phyloP scores from a whole-genome alignment of 208 protist species.

The Angomonas ambiguus region DNA sequence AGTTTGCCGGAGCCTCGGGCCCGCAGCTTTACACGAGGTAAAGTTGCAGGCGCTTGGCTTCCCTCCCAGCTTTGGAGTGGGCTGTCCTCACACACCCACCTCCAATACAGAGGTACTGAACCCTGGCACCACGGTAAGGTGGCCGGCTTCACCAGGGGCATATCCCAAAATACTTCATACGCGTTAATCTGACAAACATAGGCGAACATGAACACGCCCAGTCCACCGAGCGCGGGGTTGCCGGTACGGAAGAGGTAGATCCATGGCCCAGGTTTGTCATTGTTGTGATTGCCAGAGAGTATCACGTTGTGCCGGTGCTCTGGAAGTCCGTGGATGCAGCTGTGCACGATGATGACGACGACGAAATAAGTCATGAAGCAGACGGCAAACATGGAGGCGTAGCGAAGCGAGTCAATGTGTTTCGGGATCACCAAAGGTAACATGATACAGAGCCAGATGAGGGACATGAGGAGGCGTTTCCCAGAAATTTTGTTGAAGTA shows the following conservation, averaged over 20 bases:
- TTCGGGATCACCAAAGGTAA: slow-evolving; percentile 53
- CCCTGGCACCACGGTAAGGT: not conserved
- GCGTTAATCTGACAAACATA: slow-evolving; percentile 57
- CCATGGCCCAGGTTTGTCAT: slow-evolving; percentile 14
- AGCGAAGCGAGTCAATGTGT: slow-evolving; percentile 60
- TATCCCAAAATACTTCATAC: slow-evolving; percentile 47
- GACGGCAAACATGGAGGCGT: slow-evolving; percentile 44
- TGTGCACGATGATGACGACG: slow-evolving; percentile 42
- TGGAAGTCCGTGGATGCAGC: slow-evolving; percentile 21
- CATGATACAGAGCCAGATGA: slow-evolving; percentile 50
- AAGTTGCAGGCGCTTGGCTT: not conserved
- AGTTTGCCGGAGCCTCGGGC: not conserved
- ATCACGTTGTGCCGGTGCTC: slow-evolving; percentile 19
- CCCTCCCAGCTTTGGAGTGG: not conserved
- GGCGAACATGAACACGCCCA: slow-evolving; percentile 56
- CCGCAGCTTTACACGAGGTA: not conserved
- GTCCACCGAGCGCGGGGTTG: slow-evolving; percentile 27
- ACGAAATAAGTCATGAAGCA: slow-evolving; percentile 42
- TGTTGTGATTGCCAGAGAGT: slow-evolving; percentile 15
- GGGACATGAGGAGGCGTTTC: slow-evolving; percentile 25
- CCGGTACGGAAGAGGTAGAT: slow-evolving; percentile 44
- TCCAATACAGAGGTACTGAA: not conserved
- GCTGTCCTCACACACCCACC: no score
- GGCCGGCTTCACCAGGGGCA: slow-evolving; percentile 11
- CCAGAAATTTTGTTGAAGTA: slow-evolving; percentile 28